Conservation (phyloP, 1,139 yeast species). For the Nakaseomyces uthaithaninus region DNA sequence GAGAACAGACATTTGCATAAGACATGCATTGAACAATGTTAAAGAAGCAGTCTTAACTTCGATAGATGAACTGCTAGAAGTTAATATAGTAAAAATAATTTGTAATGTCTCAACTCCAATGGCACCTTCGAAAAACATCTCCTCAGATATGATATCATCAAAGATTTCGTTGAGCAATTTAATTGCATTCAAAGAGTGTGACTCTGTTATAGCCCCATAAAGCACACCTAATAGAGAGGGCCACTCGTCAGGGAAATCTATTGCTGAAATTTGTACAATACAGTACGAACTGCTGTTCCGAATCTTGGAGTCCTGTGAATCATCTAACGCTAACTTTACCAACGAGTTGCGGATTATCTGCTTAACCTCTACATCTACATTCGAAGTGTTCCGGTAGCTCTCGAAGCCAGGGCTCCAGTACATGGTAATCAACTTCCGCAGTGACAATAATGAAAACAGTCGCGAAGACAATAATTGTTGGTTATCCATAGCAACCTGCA, state of each 20-base stretch:
- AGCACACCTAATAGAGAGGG: slow-evolving; percentile 54
- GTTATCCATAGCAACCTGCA: slow-evolving; percentile 22
- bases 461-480: slow-evolving; percentile 28
- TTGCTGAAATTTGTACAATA: slow-evolving; percentile 76
- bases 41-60: slow-evolving; percentile 44
- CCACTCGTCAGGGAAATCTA: slow-evolving; percentile 96
- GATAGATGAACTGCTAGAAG: slow-evolving; percentile 29
- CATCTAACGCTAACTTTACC: slow-evolving; percentile 44
- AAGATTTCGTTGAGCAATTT: slow-evolving; percentile 68
- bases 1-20: slow-evolving; percentile 47
- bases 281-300: slow-evolving; percentile 64
- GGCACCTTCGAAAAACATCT: slow-evolving; percentile 73
- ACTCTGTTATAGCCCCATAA: slow-evolving; percentile 37
- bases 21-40: slow-evolving; percentile 45
- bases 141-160: slow-evolving; percentile 79
- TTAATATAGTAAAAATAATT: slow-evolving; percentile 39
- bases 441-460: slow-evolving; percentile 63
- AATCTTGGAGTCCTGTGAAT: slow-evolving; percentile 47
- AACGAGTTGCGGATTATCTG: slow-evolving; percentile 42
- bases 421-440: slow-evolving; percentile 61
- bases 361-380: slow-evolving; percentile 40
- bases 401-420: slow-evolving; percentile 85
- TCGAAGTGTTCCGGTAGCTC: slow-evolving; percentile 61
- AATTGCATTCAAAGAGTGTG: slow-evolving; percentile 52
- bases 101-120: slow-evolving; percentile 48